phyloP scores from a whole-genome alignment of 1,284 basidiomycete species.

The Papiliotrema laurentii region DNA sequence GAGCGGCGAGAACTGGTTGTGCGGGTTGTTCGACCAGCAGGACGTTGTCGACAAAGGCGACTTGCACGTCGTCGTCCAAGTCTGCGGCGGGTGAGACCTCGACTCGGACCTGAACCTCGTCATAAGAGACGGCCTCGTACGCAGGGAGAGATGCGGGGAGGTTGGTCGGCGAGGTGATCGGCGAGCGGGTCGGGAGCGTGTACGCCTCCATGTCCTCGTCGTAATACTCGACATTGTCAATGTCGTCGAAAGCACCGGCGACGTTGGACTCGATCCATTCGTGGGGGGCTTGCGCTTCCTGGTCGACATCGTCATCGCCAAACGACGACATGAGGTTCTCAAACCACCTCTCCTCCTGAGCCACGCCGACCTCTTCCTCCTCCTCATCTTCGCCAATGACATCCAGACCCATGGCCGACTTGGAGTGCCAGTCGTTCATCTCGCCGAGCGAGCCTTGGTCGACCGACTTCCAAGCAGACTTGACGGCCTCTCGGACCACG shows the following conservation, averaged over 20 bases:
- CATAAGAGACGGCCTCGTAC: background rate
- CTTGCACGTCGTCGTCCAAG: conserved; percentile 12
- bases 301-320: conserved; percentile 21
- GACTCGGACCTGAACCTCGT: conserved; percentile 2
- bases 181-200: conserved; percentile 14
- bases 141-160: conserved; percentile 3
- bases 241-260: conserved; percentile 12
- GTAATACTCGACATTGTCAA: conserved; percentile 25
- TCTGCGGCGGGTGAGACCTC: conserved; percentile 9
- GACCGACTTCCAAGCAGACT: conserved; percentile 37
- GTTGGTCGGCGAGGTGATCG: conserved; percentile 5
- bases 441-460: conserved; percentile 24
- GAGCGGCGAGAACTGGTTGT: background rate
- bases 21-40: conserved; percentile 1
- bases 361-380: conserved; percentile 20
- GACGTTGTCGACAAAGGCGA: conserved; percentile 5
- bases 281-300: conserved; percentile 7
- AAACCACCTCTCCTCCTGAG: conserved; percentile 35
- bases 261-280: conserved; percentile 31
- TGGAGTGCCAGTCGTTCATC: conserved; percentile 33
- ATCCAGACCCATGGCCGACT: conserved; percentile 34
- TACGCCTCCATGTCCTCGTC: conserved; percentile 17
- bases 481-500: conserved; percentile 37
- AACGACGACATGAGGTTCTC: conserved; percentile 33
- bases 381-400: conserved; percentile 41